Evolutionary conservation across 2,329 filamentous ascomycete genomes (phyloP), one percentile per base, ranked within the genome.

Genomic region (Aspergillus terreus): DNA sequence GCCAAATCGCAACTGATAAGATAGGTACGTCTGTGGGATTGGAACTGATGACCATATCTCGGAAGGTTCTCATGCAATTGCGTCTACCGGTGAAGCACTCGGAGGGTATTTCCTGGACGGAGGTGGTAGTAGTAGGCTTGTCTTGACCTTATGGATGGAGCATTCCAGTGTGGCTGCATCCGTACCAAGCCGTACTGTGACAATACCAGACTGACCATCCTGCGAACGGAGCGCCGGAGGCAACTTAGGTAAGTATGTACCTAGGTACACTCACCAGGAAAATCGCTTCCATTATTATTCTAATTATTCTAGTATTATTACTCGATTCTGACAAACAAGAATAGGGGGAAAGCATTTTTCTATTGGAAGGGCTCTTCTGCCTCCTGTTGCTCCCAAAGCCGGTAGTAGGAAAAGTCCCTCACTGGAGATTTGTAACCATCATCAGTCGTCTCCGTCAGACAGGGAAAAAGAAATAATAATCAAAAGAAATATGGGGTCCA

Each of bases 391-490:
- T 55, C 48, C 53, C 48, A 46, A 45, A 55, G 46, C 43, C 47
- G 50, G 55, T 46, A 51, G 50, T 41, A 51, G 47, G 45, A 27
- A 54, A 52, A 52, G 50, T 48, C 50, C 40, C 52, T 55, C 54
- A 47, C 50, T 30, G 27, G 27, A 30, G 27, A 25, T 53, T 50
- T 53, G 48, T 55, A 45, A 49, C 45, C 40, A 42, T 48, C 51
- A 35, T 38, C 32, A 11, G 40, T 53, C 46, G 47, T 56, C 46
- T 40, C 51, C 46, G 53, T 48, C 51, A 51, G 55, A 45, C 27
- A 11, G 7, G 27, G 27, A 45, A 46, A 55, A 49, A 41, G 43
- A 51, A 32, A 47, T 14, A 11, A 36, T 21, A 17, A 27, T 46
- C 42, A 45, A 23, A 51, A 50, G n/a, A 50, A 41, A 50, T 15